A percentile compares a stretch with the other conserved stretches of the same genome.
Conservation (phyloP, 2,329 filamentous ascomycete species). For the Aspergillus oerlinghausenensis region DNA sequence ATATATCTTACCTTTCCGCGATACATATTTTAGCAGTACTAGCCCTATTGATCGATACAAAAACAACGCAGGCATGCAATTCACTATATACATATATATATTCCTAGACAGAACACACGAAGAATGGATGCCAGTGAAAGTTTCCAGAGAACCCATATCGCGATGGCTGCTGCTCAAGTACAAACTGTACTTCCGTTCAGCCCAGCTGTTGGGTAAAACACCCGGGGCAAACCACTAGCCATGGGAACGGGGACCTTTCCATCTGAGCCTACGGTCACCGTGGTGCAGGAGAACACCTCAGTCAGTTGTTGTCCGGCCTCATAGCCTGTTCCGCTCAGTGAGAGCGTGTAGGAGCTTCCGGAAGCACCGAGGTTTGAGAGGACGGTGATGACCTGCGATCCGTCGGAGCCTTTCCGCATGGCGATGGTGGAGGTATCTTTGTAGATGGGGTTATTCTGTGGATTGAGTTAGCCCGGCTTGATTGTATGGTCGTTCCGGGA, state of each 20-base stretch:
- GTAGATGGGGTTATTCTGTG: slow-evolving; percentile 40
- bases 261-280: slow-evolving; percentile 37
- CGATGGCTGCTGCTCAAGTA: neutral
- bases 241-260: slow-evolving; percentile 45
- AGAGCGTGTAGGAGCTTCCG: slow-evolving; percentile 22
- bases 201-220: slow-evolving; percentile 24
- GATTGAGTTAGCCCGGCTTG: neutral
- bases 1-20: neutral
- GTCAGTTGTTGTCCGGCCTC: slow-evolving; percentile 19
- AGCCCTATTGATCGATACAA: neutral
- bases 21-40: neutral
- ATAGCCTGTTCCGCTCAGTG: slow-evolving; percentile 22
- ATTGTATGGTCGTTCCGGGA: neutral
- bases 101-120: too few species aligned
- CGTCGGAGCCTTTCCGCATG: slow-evolving; percentile 41
- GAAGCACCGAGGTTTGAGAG: slow-evolving; percentile 40
- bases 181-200: slow-evolving; percentile 11
- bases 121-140: too few species aligned
- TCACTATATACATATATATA: neutral
- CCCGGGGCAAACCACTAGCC: slow-evolving; percentile 39
- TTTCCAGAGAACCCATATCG: too few species aligned
- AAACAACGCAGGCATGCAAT: neutral
- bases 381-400: slow-evolving; percentile 37
- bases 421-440: slow-evolving; percentile 41
- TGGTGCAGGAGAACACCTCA: slow-evolving; percentile 37